Percentiles rank a stretch among this genome's conserved stretches.
These are phyloP conservation scores for Aspergillus leporis DNA, from an alignment of 495 filamentous ascomycete genomes.

Conservation along the genomic window DNA sequence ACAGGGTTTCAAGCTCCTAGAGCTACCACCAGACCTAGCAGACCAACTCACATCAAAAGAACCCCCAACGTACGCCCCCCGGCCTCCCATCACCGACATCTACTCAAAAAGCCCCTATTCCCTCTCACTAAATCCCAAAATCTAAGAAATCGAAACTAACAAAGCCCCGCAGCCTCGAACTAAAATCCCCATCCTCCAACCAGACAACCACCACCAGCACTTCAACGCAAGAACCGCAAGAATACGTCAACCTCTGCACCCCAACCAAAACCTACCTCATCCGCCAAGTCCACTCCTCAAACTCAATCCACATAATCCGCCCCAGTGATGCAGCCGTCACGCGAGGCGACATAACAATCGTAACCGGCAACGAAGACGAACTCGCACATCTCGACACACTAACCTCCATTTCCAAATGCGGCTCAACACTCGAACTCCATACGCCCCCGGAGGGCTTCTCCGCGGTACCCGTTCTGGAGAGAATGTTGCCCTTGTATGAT, in stretches of 20 bases:
- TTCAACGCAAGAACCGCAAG: constrained; percentile 37
- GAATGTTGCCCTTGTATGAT: constrained; percentile 37
- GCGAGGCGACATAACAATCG: constrained; percentile 32
- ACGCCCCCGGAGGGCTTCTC: constrained; percentile 35
- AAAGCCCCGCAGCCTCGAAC: constrained; percentile 54
- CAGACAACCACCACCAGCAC: not conserved
- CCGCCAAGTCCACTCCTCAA: constrained; percentile 89
- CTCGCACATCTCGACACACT: constrained; percentile 46
- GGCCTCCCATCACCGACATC: not conserved
- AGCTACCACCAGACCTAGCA: constrained; percentile 74
- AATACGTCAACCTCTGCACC: constrained; percentile 74
- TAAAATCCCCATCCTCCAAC: constrained; percentile 52
- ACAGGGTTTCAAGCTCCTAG: constrained; percentile 72
- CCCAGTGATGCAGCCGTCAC: constrained; percentile 44
- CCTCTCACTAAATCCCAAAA: not conserved
- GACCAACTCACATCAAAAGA: constrained; percentile 61
- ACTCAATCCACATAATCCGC: constrained; percentile 71
- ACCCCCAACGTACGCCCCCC: constrained; percentile 56
- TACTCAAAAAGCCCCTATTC: not conserved
- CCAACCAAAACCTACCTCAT: constrained; percentile 70
- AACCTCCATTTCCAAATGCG: constrained; percentile 66
- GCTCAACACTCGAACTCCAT: constrained; percentile 70
- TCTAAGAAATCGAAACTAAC: not conserved
- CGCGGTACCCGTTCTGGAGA: constrained; percentile 34
- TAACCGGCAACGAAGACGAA: constrained; percentile 27